Evolutionary conservation across 2,329 filamentous ascomycete species (phyloP), one percentile per base, ranked within the genome.

Genomic region (Penicillium sp.): DNA sequence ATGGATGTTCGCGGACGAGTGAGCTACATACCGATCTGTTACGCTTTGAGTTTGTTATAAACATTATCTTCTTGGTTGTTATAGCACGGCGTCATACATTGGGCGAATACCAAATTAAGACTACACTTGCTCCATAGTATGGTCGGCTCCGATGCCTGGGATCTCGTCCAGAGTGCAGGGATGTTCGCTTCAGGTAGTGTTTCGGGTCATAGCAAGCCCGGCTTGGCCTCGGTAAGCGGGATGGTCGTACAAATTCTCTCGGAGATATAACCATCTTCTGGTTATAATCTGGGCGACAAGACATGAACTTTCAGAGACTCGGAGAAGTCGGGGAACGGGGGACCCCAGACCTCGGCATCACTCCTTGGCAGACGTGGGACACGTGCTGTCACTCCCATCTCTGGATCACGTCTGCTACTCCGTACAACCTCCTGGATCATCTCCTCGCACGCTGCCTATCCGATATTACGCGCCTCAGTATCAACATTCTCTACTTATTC

Each of bases 1-100:
- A 64, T 98, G 91, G 90, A 75, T 90, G 6, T 97, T 96, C 72
- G 85, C 86, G 66, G 93, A 97, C 75, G 93, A 97, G 75, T 90
- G 56, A 49, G 59, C 8, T 21, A 19, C 21, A 55, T 30, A 17
- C 46, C 9, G 7, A 44, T 26, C 17, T 51, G 17, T 17, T 17
- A n/a, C 13, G 7, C 19, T 26, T 26, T 4, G 48, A 47, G 29
- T 13, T 17, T 30, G 41, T 13, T 23, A 19, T 9, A n/a, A 13
- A 51, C 31, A 23, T 47, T 35, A 49, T 23, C 30, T 29, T 21
- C 51, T 54, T 17, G 31, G 23, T 41, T 41, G 35, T 15, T 41
- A 41, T 41, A 41, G 35, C 35, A 41, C 11, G 35, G 35, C 35
- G 11, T 13, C 35, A 13, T 5, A 15, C 19, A 47, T 47, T 26